Evolutionary conservation across 1,139 yeast species (phyloP).

Genomic region (Debaryomyces sp.): DNA sequence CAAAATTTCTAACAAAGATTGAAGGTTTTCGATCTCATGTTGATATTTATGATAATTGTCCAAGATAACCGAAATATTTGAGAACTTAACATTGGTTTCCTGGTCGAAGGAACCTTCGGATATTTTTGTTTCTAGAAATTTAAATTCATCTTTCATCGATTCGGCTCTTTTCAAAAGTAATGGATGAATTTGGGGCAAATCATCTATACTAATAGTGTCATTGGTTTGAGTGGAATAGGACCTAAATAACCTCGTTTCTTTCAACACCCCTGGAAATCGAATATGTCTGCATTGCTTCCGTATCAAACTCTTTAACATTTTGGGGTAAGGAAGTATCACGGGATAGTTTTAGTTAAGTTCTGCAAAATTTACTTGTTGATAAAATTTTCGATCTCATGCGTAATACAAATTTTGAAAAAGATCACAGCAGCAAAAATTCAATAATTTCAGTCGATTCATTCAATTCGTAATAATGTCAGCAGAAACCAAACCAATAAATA

Average conservation of each 20-base stretch:
- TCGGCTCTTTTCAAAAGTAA: slow-evolving; percentile 65
- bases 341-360: background rate
- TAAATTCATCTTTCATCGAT: slow-evolving; percentile 51
- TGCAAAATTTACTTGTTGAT: background rate
- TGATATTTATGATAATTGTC: slow-evolving; percentile 55
- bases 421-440: background rate
- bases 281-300: background rate
- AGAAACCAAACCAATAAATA: slow-evolving; percentile 27
- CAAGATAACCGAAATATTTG: slow-evolving; percentile 56
- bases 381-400: background rate
- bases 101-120: slow-evolving; percentile 54
- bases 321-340: background rate
- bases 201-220: slow-evolving; percentile 8
- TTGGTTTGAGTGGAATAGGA: background rate
- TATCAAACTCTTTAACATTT: background rate
- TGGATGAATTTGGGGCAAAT: slow-evolving; percentile 51
- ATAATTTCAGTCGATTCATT: background rate
- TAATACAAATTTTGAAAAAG: background rate
- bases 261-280: background rate
- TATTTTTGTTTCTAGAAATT: slow-evolving; percentile 49
- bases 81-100: slow-evolving; percentile 57
- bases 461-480: slow-evolving; percentile 18
- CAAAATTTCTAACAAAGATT: slow-evolving; percentile 39
- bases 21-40: slow-evolving; percentile 33
- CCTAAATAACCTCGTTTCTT: background rate